Conservation (phyloP, 2,329 filamentous ascomycete genomes). For the Fusarium guadeloupense region DNA sequence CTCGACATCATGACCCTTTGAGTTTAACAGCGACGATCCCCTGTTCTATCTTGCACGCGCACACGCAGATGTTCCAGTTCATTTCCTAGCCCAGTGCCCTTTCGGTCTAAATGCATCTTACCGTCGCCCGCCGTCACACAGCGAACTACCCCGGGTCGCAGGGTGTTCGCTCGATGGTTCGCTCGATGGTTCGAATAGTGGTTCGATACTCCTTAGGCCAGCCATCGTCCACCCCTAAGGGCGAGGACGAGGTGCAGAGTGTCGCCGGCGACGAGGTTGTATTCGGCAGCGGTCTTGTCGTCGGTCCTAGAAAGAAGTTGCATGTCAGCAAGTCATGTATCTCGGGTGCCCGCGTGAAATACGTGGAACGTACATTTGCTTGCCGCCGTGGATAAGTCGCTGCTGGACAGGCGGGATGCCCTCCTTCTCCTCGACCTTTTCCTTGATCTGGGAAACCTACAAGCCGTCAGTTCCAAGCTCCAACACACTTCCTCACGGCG, state of each 20-base stretch:
- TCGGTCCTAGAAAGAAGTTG: constrained; percentile 72
- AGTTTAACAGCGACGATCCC: constrained; percentile 1
- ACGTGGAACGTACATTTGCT: constrained; percentile 80
- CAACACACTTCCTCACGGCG: background rate
- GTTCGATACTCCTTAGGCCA: constrained; percentile 24
- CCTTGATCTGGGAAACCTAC: constrained; percentile 95
- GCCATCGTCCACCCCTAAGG: constrained; percentile 76
- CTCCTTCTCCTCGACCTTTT: constrained; percentile 98
- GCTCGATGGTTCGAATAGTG: constrained; percentile 5
- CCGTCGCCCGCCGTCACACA: background rate
- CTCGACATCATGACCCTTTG: constrained; percentile 11
- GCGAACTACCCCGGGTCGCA: background rate
- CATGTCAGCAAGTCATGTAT: constrained; percentile 3
- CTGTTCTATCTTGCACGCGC: constrained; percentile 14
- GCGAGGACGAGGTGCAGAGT: constrained; percentile 96
- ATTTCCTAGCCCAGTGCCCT: constrained; percentile 14
- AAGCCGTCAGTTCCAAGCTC: constrained; percentile 18
- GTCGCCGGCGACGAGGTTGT: constrained; percentile 88
- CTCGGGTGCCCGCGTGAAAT: background rate
- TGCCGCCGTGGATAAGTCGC: constrained; percentile 93
- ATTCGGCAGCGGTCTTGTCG: constrained; percentile 91
- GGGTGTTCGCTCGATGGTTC: no score
- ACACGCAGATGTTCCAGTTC: constrained; percentile 5
- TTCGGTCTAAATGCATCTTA: constrained; percentile 23
- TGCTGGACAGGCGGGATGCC: constrained; percentile 98